phyloP scores from a whole-genome alignment of 352 stramenopile genomes.

The Thraustotheca clavata region DNA sequence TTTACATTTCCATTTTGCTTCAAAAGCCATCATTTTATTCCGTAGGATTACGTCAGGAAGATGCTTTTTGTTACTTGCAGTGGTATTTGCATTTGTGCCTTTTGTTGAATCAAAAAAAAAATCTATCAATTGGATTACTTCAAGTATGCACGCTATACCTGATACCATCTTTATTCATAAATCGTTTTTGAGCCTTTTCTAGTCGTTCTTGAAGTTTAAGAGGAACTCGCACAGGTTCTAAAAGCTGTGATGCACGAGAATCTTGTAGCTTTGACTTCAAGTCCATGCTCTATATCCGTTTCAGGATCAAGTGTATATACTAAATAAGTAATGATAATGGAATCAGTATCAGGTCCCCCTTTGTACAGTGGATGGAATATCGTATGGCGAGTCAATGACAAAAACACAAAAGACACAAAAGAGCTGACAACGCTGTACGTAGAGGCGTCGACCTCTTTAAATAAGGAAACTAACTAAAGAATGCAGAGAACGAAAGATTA shows the following conservation, averaged over 20 bases:
- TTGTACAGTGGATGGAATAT: too few relatives aligned
- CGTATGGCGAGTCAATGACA: too few relatives aligned
- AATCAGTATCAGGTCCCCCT: too few relatives aligned
- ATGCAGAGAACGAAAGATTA: too few relatives aligned
- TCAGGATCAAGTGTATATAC: neutral
- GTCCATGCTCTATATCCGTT: neutral
- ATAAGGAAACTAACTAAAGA: neutral
- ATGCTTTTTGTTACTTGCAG: constrained; percentile 26
- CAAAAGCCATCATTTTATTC: constrained; percentile 76
- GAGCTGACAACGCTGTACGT: constrained; percentile 4
- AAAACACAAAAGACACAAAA: neutral
- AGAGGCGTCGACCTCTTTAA: neutral
- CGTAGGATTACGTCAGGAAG: constrained; percentile 57
- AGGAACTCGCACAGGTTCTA: constrained; percentile 51
- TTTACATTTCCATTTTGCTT: constrained; percentile 39
- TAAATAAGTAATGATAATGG: too few relatives aligned
- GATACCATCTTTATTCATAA: constrained; percentile 52
- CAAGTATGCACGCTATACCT: neutral
- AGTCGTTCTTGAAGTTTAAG: constrained; percentile 53
- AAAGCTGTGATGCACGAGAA: constrained; percentile 43
- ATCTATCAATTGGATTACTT: neutral
- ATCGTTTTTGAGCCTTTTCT: constrained; percentile 49
- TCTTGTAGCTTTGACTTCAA: constrained; percentile 24
- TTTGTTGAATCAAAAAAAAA: constrained; percentile 11
- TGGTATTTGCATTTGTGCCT: neutral